Evolutionary conservation across 805 yeast genomes (phyloP).

Genomic region (Pichia ethanolica): DNA sequence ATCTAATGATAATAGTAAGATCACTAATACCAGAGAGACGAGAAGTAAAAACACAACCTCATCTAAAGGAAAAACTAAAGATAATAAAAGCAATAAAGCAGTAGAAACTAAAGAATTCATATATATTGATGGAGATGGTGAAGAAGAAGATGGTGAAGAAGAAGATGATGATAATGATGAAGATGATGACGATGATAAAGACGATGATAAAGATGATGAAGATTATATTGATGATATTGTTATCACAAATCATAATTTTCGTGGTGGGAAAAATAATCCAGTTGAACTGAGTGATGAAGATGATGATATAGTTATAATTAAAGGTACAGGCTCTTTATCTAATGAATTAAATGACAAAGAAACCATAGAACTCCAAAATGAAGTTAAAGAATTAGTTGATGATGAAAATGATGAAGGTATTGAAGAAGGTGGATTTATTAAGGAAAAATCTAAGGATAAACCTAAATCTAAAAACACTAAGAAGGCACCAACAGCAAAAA

Average conservation of each 20-base stretch:
- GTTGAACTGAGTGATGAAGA: conserved; percentile 23
- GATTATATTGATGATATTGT: conserved; percentile 37
- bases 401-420: conserved; percentile 38
- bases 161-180: conserved; percentile 4
- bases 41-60: not conserved
- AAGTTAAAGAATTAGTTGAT: conserved; percentile 26
- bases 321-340: too few relatives aligned
- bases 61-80: not conserved
- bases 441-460: conserved; percentile 3
- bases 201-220: conserved; percentile 34
- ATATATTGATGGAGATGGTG: conserved; percentile 9
- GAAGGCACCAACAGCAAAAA: conserved; percentile 7
- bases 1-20: too few relatives aligned
- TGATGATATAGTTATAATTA: not conserved
- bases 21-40: not conserved
- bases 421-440: conserved; percentile 29
- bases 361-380: conserved; percentile 11
- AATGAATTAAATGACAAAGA: conserved; percentile 6
- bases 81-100: too few relatives aligned
- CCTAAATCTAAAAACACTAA: not conserved
- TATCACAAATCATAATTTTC: conserved; percentile 8
- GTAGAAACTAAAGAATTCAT: too few relatives aligned
- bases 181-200: conserved; percentile 10
- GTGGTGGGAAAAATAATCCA: conserved; percentile 36
- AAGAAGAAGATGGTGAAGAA: not conserved